Percentiles rank a stretch among this genome's conserved stretches.
Evolutionary conservation across 306 rosid species (phyloP).

Genomic region (Castanospermum australe): DNA sequence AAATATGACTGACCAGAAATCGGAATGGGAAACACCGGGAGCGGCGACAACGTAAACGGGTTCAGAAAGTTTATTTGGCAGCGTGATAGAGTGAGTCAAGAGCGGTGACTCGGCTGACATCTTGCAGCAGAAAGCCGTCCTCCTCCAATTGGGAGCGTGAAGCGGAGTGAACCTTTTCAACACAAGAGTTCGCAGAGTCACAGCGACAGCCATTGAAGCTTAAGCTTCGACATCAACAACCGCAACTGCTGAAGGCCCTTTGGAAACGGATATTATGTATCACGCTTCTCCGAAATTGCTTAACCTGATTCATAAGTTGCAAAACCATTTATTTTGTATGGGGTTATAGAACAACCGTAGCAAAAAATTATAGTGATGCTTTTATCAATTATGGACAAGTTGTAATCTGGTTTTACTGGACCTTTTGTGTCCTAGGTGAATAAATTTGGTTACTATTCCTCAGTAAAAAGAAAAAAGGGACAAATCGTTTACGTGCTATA

Average conservation of each 20-base stretch:
- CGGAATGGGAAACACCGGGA: conserved; percentile 61
- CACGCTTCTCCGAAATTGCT: not conserved
- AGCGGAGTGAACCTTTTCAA: conserved; percentile 23
- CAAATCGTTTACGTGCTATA: too few species aligned
- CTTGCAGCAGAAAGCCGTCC: conserved; percentile 36
- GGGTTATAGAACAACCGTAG: too few species aligned
- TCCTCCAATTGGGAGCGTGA: conserved; percentile 14
- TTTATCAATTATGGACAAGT: too few species aligned
- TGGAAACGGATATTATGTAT: not conserved
- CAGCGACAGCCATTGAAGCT: conserved; percentile 29
- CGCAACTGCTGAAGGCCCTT: not conserved
- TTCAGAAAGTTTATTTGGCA: conserved; percentile 50
- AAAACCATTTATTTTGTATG: too few species aligned
- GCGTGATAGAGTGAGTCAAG: conserved; percentile 53
- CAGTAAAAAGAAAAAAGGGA: too few species aligned
- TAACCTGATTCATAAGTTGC: too few species aligned
- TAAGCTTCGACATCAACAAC: not conserved
- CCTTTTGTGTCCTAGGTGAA: too few species aligned
- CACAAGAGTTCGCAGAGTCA: not conserved
- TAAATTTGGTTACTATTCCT: too few species aligned
- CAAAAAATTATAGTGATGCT: too few species aligned
- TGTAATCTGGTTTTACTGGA: too few species aligned
- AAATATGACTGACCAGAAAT: conserved; percentile 57
- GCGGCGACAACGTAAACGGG: conserved; percentile 78
- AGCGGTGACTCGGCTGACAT: conserved; percentile 61